Evolutionary conservation across 768 basidiomycete genomes (phyloP).

Genomic region (Mycena maculata): DNA sequence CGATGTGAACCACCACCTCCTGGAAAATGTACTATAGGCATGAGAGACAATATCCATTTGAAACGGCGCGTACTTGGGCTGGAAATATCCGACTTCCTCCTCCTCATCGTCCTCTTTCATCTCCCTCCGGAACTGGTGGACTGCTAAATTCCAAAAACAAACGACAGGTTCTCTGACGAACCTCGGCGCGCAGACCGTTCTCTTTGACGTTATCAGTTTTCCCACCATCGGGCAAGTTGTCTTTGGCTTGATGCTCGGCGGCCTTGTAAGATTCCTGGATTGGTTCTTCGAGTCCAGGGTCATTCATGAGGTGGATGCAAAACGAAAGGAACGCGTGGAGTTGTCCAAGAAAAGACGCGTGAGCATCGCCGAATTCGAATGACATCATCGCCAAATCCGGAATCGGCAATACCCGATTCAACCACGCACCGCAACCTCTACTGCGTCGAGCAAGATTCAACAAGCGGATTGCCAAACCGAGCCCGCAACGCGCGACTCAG

Average conservation of each 20-base stretch:
- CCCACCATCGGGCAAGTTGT: neutral
- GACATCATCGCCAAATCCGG: too few relatives aligned
- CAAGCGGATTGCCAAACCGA: too few relatives aligned
- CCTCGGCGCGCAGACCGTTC: neutral
- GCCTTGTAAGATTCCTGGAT: slow-evolving; percentile 33
- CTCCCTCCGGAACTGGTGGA: slow-evolving; percentile 39
- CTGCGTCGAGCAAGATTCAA: too few relatives aligned
- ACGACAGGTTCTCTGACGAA: too few relatives aligned
- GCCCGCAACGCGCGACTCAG: too few relatives aligned
- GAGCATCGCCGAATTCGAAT: too few relatives aligned
- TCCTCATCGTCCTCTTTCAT: slow-evolving; percentile 52
- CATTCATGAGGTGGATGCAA: slow-evolving; percentile 37
- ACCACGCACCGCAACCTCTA: too few relatives aligned
- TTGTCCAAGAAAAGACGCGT: too few relatives aligned
- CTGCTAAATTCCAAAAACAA: too few relatives aligned
- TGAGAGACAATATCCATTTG: neutral
- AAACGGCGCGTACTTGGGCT: slow-evolving; percentile 34
- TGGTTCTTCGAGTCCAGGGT: slow-evolving; percentile 40
- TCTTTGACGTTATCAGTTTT: neutral
- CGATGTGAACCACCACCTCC: slow-evolving; percentile 55
- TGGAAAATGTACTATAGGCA: slow-evolving; percentile 21
- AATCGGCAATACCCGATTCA: too few relatives aligned
- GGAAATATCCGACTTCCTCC: slow-evolving; percentile 41
- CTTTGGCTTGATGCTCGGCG: slow-evolving; percentile 25
- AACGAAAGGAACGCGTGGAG: too few relatives aligned